A percentile compares a stretch with the other conserved stretches of the same genome.
These are phyloP conservation scores for Penicillium occitanis DNA, from an alignment of 2,329 filamentous ascomycete species.

Conservation along the genomic window DNA sequence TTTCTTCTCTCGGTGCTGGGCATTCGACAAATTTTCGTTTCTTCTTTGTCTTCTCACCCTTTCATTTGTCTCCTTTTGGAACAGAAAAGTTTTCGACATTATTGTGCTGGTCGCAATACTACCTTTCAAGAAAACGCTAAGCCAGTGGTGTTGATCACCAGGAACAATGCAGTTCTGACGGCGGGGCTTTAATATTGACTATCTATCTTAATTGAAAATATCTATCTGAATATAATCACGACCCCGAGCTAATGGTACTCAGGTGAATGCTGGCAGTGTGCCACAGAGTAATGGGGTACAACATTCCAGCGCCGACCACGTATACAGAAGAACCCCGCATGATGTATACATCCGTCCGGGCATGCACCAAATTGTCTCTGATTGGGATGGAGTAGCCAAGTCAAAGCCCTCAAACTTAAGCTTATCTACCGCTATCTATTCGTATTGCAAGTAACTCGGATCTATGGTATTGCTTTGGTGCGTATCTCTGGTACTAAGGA, in stretches of 20 bases:
- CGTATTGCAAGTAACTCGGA: neutral
- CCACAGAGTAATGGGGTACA: neutral
- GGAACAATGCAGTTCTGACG: neutral
- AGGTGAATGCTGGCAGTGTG: conserved; percentile 1
- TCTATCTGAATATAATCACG: neutral
- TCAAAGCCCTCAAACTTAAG: neutral
- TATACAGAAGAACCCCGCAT: conserved; percentile 5
- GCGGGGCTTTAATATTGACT: neutral
- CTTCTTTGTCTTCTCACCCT: neutral
- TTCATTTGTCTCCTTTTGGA: neutral
- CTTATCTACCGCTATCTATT: neutral
- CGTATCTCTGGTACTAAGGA: neutral
- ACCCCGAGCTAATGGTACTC: neutral
- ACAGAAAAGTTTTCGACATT: neutral
- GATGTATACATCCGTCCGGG: neutral
- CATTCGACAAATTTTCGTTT: neutral
- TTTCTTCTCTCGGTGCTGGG: neutral
- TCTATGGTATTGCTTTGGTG: neutral
- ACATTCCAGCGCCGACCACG: neutral
- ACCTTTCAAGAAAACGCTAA: neutral
- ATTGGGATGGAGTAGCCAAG: neutral
- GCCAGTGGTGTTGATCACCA: neutral
- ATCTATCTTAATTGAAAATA: neutral
- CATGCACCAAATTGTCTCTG: neutral
- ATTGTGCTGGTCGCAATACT: conserved; percentile 6